Conservation (phyloP, 2,329 filamentous ascomycete species). For the Apiospora saccharicola region DNA sequence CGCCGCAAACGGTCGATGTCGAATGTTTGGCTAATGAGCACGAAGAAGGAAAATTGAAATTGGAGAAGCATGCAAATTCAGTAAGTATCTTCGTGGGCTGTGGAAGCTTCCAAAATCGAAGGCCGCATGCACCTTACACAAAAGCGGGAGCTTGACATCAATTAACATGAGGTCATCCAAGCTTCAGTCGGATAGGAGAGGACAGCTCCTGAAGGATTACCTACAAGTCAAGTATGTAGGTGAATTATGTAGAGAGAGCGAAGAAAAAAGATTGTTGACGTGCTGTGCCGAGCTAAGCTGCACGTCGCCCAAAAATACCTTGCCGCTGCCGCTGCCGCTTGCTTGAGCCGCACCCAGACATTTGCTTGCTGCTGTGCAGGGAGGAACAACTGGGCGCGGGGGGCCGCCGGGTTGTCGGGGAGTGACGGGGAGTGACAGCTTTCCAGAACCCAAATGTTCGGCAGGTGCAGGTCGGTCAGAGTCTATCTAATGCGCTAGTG, state of each 20-base stretch:
- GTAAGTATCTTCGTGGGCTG: neutral
- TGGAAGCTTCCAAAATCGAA: conserved; percentile 6
- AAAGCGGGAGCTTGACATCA: neutral
- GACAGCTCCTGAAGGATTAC: neutral
- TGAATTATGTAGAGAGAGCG: neutral
- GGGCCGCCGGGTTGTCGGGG: neutral
- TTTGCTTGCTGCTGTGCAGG: neutral
- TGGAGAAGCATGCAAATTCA: neutral
- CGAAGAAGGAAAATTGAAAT: neutral
- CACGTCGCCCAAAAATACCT: neutral
- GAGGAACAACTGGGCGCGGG: neutral
- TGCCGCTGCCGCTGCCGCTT: neutral
- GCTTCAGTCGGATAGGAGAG: neutral
- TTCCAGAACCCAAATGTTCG: neutral
- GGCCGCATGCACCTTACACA: neutral
- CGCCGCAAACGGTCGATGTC: conserved; percentile 16
- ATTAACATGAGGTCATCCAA: neutral
- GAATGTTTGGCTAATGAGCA: conserved; percentile 18
- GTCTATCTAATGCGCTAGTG: neutral
- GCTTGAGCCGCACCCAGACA: no score
- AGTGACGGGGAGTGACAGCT: conserved; percentile 2
- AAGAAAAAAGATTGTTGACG: neutral
- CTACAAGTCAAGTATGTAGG: neutral
- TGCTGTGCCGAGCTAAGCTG: neutral
- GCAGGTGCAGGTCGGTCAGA: neutral